Conservation (phyloP, 2,329 filamentous ascomycete species). For the Cladosporium colombiae region DNA sequence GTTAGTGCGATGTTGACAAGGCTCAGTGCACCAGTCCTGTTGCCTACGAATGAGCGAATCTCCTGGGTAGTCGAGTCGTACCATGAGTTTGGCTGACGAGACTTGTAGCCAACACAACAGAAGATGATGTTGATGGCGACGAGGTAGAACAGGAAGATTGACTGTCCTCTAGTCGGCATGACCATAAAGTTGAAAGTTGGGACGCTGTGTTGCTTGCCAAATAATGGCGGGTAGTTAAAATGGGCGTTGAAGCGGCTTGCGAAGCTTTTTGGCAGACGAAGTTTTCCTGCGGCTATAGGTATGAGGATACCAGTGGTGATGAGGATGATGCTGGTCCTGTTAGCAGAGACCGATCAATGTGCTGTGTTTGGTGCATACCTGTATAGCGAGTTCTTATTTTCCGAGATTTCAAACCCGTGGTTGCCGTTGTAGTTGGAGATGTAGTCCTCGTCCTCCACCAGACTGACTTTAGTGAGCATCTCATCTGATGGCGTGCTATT, state of each 20-base stretch:
- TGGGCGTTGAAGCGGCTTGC: slow-evolving; percentile 22
- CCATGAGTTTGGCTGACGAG: slow-evolving; percentile 32
- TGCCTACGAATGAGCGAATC: slow-evolving; percentile 41
- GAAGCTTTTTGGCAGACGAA: slow-evolving; percentile 22
- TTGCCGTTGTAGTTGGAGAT: slow-evolving; percentile 32
- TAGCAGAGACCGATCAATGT: not conserved
- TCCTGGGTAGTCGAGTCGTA: slow-evolving; percentile 26
- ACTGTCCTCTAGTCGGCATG: slow-evolving; percentile 32
- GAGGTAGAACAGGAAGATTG: slow-evolving; percentile 34
- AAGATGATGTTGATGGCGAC: slow-evolving; percentile 36
- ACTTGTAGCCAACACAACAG: slow-evolving; percentile 29
- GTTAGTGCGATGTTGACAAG: slow-evolving; percentile 47
- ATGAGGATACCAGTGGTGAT: slow-evolving; percentile 26
- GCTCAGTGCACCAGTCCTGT: slow-evolving; percentile 45
- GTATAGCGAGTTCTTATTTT: slow-evolving; percentile 35
- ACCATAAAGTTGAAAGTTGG: slow-evolving; percentile 21
- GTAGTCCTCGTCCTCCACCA: slow-evolving; percentile 35
- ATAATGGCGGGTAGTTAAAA: slow-evolving; percentile 24
- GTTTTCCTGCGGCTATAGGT: slow-evolving; percentile 25
- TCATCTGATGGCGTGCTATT: slow-evolving; percentile 17
- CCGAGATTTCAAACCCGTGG: slow-evolving; percentile 34
- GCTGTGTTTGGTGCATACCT: slow-evolving; percentile 28
- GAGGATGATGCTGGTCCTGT: slow-evolving; percentile 24
- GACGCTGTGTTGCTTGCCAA: slow-evolving; percentile 22
- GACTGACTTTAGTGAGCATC: slow-evolving; percentile 36